Evolutionary conservation across 768 basidiomycete genomes (phyloP).

Genomic region (Podaxis sp.): DNA sequence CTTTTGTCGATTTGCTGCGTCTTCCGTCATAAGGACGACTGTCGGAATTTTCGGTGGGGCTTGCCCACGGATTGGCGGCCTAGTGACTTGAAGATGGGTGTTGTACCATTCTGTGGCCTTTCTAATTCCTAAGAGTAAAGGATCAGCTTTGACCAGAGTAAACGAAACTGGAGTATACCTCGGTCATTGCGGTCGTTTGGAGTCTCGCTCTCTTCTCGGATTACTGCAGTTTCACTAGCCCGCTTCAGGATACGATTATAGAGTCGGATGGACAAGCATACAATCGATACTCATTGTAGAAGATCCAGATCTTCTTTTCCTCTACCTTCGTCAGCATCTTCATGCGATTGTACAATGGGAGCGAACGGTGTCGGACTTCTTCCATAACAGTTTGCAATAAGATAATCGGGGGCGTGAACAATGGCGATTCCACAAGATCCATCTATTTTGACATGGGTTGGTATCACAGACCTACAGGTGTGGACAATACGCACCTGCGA

Average conservation of each 20-base stretch:
- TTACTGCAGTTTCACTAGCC: conserved; percentile 74
- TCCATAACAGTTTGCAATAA: conserved; percentile 94
- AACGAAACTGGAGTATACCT: conserved; percentile 45
- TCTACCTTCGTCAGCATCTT: conserved; percentile 83
- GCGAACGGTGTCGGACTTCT: conserved; percentile 92
- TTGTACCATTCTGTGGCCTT: conserved; percentile 88
- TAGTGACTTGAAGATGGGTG: conserved; percentile 58
- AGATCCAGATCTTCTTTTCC: conserved; percentile 81
- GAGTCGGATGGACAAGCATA: conserved; percentile 36
- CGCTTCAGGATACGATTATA: background rate
- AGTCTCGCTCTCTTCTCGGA: conserved; percentile 74
- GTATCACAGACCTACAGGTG: background rate
- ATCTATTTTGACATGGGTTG: conserved; percentile 52
- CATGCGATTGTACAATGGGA: conserved; percentile 91
- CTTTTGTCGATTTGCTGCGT: conserved; percentile 77
- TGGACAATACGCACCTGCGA: conserved; percentile 60
- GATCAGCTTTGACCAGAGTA: background rate
- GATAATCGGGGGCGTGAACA: conserved; percentile 79
- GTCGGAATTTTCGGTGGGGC: conserved; percentile 45
- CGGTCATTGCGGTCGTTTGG: conserved; percentile 96
- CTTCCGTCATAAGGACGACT: conserved; percentile 87
- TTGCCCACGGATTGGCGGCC: conserved; percentile 53
- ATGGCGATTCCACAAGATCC: conserved; percentile 84
- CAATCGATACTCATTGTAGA: conserved; percentile 87
- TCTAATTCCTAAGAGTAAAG: conserved; percentile 69